Percentiles rank a stretch among this genome's conserved stretches.
Conservation (phyloP, 192 early-diverging fungal genomes). For the Coemansia umbellata region DNA sequence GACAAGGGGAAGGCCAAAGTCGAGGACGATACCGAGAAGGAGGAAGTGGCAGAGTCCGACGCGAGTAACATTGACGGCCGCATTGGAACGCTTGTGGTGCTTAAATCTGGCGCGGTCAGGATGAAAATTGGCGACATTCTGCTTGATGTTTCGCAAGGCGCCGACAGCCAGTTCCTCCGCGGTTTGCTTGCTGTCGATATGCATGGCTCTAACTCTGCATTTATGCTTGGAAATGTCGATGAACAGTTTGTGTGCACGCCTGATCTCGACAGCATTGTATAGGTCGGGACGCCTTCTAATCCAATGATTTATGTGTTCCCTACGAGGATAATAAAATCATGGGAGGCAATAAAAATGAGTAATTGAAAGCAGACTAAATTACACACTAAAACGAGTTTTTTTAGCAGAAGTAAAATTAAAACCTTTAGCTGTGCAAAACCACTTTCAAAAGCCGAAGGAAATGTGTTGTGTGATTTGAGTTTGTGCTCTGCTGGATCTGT, state of each 20-base stretch:
- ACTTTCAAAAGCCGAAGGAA: no score
- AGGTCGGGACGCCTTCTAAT: no score
- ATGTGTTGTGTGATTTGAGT: no score
- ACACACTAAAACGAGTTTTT: no score
- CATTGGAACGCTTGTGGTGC: slow-evolving; percentile 38
- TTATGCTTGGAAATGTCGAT: slow-evolving; percentile 39
- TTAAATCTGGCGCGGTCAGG: slow-evolving; percentile 33
- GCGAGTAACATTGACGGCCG: slow-evolving; percentile 22
- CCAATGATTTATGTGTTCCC: no score
- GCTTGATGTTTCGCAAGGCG: slow-evolving; percentile 39
- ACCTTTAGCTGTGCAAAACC: no score
- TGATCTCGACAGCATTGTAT: slow-evolving; percentile 36
- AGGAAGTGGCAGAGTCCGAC: slow-evolving; percentile 11
- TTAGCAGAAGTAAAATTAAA: no score
- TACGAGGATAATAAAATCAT: no score
- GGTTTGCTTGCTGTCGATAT: slow-evolving; percentile 29
- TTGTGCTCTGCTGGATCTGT: no score
- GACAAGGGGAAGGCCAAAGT: slow-evolving; percentile 3
- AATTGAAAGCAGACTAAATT: no score
- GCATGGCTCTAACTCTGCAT: slow-evolving; percentile 11
- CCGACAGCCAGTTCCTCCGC: slow-evolving; percentile 43
- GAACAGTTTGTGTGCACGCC: slow-evolving; percentile 39
- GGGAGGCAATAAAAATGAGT: no score
- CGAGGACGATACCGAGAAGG: not conserved
- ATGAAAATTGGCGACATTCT: slow-evolving; percentile 37